Evolutionary conservation across 805 yeast genomes (phyloP), one percentile per base, ranked within the genome.

Genomic region (Priceomyces haplophilus): DNA sequence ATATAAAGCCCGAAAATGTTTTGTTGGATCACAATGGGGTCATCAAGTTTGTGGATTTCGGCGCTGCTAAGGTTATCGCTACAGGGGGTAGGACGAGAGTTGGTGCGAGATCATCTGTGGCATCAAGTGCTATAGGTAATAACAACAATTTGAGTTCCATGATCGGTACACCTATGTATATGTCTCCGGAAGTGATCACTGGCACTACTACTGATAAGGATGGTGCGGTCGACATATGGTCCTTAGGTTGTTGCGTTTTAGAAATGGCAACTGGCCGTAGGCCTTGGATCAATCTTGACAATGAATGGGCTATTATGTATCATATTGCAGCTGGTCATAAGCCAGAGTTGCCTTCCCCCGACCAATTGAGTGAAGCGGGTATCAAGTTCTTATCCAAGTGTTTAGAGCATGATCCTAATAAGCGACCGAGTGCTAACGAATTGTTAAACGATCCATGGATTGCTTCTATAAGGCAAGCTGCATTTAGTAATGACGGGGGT

Each of bases 291-390:
- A 86, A 88, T 61, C 71, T 89, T 47, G 99, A 93, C 56, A 93
- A 93, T 58, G 98, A 91, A 59, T 93, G 95, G 95, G 97, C 98
- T 1, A 87, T 93, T 40, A 91, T 93, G 98, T 93, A 90, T 58
- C 97, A 88, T 61, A 93, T 93, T 56, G 98, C 97, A 0, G 95
- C 96, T 2, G 96, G 97, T 1, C 93, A 88, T 58, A 73, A 80
- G 45, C 99, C 99, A 0, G 88, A 79, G 53, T 70, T 91, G 41
- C 99, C 99, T 3, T 61, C 80, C 0, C 64, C 73, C 1, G 93
- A 85, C 46, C 96, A 88, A 62, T 69, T 93, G 41, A 82, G 93
- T 51, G 76, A 73, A 12, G 78, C 72, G 11, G 98, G 99, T 13
- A 75, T 72, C 39, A 70, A 71, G 17, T 90, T 93, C 61, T 64